Conservation (phyloP, 306 rosid genomes). For the Dryas octopetala region DNA sequence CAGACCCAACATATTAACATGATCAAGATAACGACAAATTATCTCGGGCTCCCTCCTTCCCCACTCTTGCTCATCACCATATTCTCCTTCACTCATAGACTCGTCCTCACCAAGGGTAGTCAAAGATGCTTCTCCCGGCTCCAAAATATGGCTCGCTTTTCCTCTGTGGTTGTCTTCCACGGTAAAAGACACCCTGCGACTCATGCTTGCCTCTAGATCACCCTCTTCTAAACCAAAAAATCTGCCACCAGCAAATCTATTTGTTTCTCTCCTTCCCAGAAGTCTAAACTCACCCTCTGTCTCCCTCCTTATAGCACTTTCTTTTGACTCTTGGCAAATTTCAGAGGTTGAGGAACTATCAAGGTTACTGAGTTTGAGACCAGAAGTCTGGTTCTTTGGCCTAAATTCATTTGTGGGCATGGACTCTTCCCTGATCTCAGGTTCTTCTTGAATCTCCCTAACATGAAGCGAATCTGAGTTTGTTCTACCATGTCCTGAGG, state of each 20-base stretch:
- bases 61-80: slow-evolving; percentile 60
- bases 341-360: slow-evolving; percentile 57
- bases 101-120: slow-evolving; percentile 67
- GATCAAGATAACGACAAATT: slow-evolving; percentile 66
- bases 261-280: slow-evolving; percentile 82
- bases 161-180: slow-evolving; percentile 61
- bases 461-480: slow-evolving; percentile 30
- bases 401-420: slow-evolving; percentile 33
- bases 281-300: slow-evolving; percentile 91
- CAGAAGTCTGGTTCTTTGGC: slow-evolving; percentile 35
- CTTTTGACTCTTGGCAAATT: slow-evolving; percentile 60
- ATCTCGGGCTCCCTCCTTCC: slow-evolving; percentile 77
- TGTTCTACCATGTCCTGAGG: slow-evolving; percentile 39
- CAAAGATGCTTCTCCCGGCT: slow-evolving; percentile 62
- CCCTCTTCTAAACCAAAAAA: slow-evolving; percentile 75
- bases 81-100: slow-evolving; percentile 71
- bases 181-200: slow-evolving; percentile 72
- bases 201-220: slow-evolving; percentile 50
- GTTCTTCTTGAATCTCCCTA: slow-evolving; percentile 64
- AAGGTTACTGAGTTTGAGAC: slow-evolving; percentile 36
- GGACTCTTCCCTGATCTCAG: slow-evolving; percentile 39
- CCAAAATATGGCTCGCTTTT: slow-evolving; percentile 43
- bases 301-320: slow-evolving; percentile 94
- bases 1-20: slow-evolving; percentile 83
- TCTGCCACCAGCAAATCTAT: slow-evolving; percentile 60